Conservation (phyloP, 176 grass and related monocot genomes). For the Cenchrus purpureus region DNA sequence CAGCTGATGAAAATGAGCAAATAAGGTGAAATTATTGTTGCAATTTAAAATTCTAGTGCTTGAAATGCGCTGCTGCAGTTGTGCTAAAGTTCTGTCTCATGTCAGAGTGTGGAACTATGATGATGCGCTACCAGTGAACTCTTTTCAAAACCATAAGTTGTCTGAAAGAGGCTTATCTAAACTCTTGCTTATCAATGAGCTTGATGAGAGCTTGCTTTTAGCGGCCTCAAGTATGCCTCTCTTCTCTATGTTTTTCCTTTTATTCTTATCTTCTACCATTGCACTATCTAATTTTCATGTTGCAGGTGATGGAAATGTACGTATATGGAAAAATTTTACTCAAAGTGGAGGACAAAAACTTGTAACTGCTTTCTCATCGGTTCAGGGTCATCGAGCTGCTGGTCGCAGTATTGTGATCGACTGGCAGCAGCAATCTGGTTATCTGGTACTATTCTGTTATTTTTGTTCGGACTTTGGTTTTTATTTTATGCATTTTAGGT, state of each 20-base stretch:
- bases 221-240: slow-evolving; percentile 75
- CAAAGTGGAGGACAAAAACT: slow-evolving; percentile 79
- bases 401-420: slow-evolving; percentile 72
- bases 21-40: slow-evolving; percentile 60
- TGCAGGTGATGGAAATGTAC: slow-evolving; percentile 95
- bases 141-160: slow-evolving; percentile 83
- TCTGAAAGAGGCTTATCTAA: slow-evolving; percentile 90
- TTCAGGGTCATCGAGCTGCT: slow-evolving; percentile 64
- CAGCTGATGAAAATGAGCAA: slow-evolving; percentile 94
- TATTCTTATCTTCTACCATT: slow-evolving; percentile 27
- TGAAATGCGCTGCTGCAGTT: slow-evolving; percentile 24
- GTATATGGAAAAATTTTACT: slow-evolving; percentile 89
- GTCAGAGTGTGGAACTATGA: slow-evolving; percentile 95
- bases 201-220: slow-evolving; percentile 96
- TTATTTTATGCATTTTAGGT: slow-evolving; percentile 10
- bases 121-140: slow-evolving; percentile 68
- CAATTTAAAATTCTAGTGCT: slow-evolving; percentile 11
- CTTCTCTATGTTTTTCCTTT: slow-evolving; percentile 13
- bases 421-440: slow-evolving; percentile 98
- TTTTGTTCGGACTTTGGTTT: too few relatives aligned
- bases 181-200: slow-evolving; percentile 89
- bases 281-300: slow-evolving; percentile 31
- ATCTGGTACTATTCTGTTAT: slow-evolving; percentile 58
- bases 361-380: slow-evolving; percentile 91
- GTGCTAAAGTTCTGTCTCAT: slow-evolving; percentile 46